phyloP scores from a whole-genome alignment of 2,329 filamentous ascomycete species.

The Fusarium oligoseptatum region DNA sequence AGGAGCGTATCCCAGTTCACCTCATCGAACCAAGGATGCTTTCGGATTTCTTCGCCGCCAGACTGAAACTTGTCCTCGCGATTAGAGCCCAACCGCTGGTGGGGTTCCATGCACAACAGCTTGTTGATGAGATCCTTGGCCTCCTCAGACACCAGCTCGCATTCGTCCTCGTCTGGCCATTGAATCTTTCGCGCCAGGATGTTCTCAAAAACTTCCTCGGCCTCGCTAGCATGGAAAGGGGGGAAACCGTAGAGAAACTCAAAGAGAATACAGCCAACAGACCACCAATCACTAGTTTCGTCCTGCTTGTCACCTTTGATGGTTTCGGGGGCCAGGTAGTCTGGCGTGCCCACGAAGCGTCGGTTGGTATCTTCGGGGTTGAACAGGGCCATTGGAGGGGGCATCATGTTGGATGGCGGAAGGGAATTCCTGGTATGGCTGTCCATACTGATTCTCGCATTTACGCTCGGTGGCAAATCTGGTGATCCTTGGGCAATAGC shows the following conservation, averaged over 20 bases:
- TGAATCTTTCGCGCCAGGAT: conserved; percentile 90
- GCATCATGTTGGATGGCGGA: conserved; percentile 77
- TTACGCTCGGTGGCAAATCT: conserved; percentile 70
- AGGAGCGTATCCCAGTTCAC: conserved; percentile 91
- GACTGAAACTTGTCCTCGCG: conserved; percentile 83
- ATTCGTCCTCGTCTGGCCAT: conserved; percentile 88
- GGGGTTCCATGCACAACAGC: conserved; percentile 86
- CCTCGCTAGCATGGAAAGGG: conserved; percentile 90
- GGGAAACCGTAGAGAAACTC: conserved; percentile 95
- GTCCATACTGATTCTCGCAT: conserved; percentile 50
- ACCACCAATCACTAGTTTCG: conserved; percentile 99
- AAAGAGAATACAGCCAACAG: conserved; percentile 97
- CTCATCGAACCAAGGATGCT: conserved; percentile 88
- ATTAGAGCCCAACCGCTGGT: conserved; percentile 87
- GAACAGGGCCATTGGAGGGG: conserved; percentile 93
- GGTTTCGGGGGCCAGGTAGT: conserved; percentile 96
- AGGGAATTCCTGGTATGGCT: conserved; percentile 51
- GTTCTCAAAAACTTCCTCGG: conserved; percentile 96
- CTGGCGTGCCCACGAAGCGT: conserved; percentile 95
- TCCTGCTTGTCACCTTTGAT: conserved; percentile 96
- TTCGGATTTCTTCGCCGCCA: conserved; percentile 92
- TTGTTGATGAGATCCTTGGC: conserved; percentile 96
- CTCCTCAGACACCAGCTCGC: conserved; percentile 80
- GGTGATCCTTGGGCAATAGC: conserved; percentile 81
- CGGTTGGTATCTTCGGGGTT: conserved; percentile 94